Evolutionary conservation across 306 rosid species (phyloP), one percentile per base, ranked within the genome.

Genomic region (Quillaja saponaria): DNA sequence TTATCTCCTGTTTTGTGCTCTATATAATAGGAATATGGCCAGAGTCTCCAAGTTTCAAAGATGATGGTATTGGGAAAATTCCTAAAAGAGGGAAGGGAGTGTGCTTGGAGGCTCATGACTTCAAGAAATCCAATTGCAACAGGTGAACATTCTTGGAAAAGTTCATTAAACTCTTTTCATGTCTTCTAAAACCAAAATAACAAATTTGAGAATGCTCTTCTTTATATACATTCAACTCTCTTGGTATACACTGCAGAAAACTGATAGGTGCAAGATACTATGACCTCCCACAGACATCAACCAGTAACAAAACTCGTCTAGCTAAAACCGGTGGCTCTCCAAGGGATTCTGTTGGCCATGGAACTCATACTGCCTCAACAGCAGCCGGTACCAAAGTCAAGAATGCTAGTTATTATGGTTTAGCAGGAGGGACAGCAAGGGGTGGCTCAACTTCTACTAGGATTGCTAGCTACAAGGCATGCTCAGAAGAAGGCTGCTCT

Each of bases 241-340:
- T n/a, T n/a, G n/a, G n/a, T n/a, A n/a, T n/a, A n/a, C n/a, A 1
- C 67, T 45, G n/a, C 58, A 92, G 98, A 70, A 92, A 92, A 76
- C 63, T 92, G 84, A 84, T 92, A 65, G 98, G 98, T 37, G 98
- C 98, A 72, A 88, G 95, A 74, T 92, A 75, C 88, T 92, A 88
- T 41, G 77, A 75, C 28, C 40, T 33, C 19, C 59, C 59, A 51
- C 35, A 28, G 35, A 48, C 66, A 25, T 55, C 61, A 13, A 50
- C 45, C 25, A 51, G 67, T 18, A 84, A 76, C 71, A 46, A 69
- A 38, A 81, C 84, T 74, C 50, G 20, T 0, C 49, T 14, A 48
- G 48, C 69, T 6, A 58, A 35, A 76, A 12, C 72, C 53, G 75
- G 59, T 34, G 89, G 82, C 47, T 81, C 96, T 3, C 94, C 98